Evolutionary conservation across 2,329 filamentous ascomycete genomes (phyloP).

Genomic region (Fusarium oligoseptatum): DNA sequence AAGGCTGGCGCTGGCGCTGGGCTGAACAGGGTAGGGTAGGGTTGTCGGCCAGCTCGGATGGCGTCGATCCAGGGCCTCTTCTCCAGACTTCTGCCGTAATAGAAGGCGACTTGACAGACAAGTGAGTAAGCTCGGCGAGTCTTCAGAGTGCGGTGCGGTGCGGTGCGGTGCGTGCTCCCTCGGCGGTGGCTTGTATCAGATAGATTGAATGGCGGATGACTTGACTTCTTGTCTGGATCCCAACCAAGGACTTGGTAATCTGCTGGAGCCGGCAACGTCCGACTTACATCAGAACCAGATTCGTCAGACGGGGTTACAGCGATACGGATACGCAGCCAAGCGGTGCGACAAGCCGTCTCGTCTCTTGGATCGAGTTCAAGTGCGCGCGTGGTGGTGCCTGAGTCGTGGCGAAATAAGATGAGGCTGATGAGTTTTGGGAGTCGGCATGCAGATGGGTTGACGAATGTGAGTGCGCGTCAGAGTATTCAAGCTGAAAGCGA

Average conservation of each 20-base stretch:
- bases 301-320: constrained; percentile 33
- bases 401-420: constrained; percentile 9
- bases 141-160: constrained; percentile 4
- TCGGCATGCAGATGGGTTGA: neutral
- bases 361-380: constrained; percentile 12
- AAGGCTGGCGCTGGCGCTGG: constrained; percentile 40
- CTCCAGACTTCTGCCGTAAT: constrained; percentile 20
- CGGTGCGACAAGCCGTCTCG: constrained; percentile 18
- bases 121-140: constrained; percentile 31
- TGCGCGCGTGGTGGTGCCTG: neutral
- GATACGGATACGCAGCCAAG: constrained; percentile 20
- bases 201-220: constrained; percentile 24
- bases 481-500: constrained; percentile 13
- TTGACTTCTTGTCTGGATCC: constrained; percentile 17
- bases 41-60: constrained; percentile 41
- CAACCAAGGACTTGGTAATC: constrained; percentile 17
- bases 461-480: constrained; percentile 7
- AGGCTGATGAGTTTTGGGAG: constrained; percentile 3
- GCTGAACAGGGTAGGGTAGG: constrained; percentile 34
- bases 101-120: constrained; percentile 11
- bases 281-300: constrained; percentile 32
- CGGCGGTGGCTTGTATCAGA: constrained; percentile 39
- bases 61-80: constrained; percentile 17
- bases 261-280: constrained; percentile 23
- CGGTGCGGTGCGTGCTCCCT: neutral